These are phyloP conservation scores for Atkinsonella texensis DNA, from an alignment of 2,329 filamentous ascomycete species.

Conservation along the genomic window DNA sequence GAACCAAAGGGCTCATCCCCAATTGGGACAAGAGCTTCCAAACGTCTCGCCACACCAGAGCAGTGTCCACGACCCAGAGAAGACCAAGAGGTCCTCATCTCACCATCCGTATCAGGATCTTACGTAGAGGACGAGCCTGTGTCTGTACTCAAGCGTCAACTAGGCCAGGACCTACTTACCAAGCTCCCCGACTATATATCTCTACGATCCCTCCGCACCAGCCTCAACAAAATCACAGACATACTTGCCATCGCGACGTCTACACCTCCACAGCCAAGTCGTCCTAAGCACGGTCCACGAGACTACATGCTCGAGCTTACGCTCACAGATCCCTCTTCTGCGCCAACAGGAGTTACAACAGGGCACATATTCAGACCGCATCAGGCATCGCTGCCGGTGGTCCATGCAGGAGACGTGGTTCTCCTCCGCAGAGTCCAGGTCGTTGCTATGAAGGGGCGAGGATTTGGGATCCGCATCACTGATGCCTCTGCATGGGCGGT, in stretches of 20 bases:
- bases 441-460: slow-evolving; percentile 38
- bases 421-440: slow-evolving; percentile 46
- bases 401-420: slow-evolving; percentile 44
- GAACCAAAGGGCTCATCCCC: neutral
- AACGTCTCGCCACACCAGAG: slow-evolving; percentile 2
- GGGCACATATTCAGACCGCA: slow-evolving; percentile 49
- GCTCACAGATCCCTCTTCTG: slow-evolving; percentile 43
- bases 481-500: slow-evolving; percentile 50
- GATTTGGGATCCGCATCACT: slow-evolving; percentile 43
- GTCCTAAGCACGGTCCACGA: slow-evolving; percentile 44
- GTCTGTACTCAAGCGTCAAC: slow-evolving; percentile 30
- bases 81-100: slow-evolving; percentile 10
- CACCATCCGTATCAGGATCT: slow-evolving; percentile 18
- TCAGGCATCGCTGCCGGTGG: slow-evolving; percentile 40
- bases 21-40: slow-evolving; percentile 3
- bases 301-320: slow-evolving; percentile 49
- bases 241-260: slow-evolving; percentile 43
- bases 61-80: neutral
- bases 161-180: slow-evolving; percentile 34
- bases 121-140: slow-evolving; percentile 15
- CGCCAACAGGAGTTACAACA: slow-evolving; percentile 36
- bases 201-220: slow-evolving; percentile 39
- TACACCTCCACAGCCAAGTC: slow-evolving; percentile 35
- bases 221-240: slow-evolving; percentile 37
- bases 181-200: slow-evolving; percentile 40